Conservation (phyloP, 2,329 filamentous ascomycete species). For the Alternaria viburni region DNA sequence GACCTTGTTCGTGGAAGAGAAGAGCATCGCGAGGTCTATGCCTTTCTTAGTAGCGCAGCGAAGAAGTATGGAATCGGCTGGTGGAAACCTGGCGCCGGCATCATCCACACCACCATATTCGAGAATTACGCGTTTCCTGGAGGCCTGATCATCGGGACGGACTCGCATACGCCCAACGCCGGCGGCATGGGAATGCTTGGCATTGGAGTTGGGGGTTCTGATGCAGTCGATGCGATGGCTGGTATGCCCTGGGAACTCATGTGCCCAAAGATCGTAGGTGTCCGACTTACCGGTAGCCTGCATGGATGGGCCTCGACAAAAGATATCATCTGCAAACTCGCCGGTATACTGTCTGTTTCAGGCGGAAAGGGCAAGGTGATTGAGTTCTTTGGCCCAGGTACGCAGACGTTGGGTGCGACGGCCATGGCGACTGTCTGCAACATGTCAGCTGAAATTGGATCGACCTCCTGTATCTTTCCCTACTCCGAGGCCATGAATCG, state of each 20-base stretch:
- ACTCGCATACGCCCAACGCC: conserved; percentile 49
- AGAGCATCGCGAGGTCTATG: conserved; percentile 50
- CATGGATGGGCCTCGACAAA: conserved; percentile 44
- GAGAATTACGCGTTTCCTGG: conserved; percentile 51
- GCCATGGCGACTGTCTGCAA: conserved; percentile 50
- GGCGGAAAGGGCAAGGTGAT: conserved; percentile 47
- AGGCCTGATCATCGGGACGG: conserved; percentile 47
- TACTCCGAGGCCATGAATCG: conserved; percentile 42
- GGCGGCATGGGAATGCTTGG: conserved; percentile 47
- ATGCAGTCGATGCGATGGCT: conserved; percentile 39
- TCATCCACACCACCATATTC: conserved; percentile 50
- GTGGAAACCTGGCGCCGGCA: conserved; percentile 30
- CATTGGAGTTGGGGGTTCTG: conserved; percentile 41
- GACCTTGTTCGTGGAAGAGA: conserved; percentile 35
- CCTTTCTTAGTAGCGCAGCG: conserved; percentile 47
- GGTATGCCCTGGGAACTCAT: conserved; percentile 46
- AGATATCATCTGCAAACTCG: conserved; percentile 49
- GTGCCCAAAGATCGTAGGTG: conserved; percentile 43
- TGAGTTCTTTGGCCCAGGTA: conserved; percentile 48
- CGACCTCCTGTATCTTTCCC: conserved; percentile 48
- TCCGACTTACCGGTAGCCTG: conserved; percentile 39
- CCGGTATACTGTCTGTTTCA: conserved; percentile 44
- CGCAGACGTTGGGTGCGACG: conserved; percentile 41
- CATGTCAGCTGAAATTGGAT: conserved; percentile 49
- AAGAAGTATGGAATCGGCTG: conserved; percentile 50